Evolutionary conservation across 2,329 filamentous ascomycete genomes (phyloP), one percentile per base, ranked within the genome.

Genomic region (Botrytis sinoallii): DNA sequence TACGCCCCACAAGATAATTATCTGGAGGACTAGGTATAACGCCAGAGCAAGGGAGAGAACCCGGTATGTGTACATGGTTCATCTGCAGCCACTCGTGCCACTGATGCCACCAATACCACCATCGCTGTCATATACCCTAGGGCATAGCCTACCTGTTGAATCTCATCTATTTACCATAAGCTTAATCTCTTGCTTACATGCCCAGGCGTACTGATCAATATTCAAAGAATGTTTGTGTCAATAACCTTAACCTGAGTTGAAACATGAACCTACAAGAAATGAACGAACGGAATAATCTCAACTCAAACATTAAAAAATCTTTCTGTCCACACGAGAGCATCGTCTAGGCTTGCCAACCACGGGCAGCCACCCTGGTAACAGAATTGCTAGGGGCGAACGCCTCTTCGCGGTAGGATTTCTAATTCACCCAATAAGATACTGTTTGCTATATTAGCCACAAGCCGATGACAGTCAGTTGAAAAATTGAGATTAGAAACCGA

Each of bases 1-100:
- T n/a, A 5, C 12, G 46, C 46, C 46, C 40, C 32, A 40, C 46
- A 52, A 40, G 22, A 52, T 40, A n/a, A 52, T 48, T 29, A 38
- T 67, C 25, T 55, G 46, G 65, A 67, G 32, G 65, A 55, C 46
- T 55, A 20, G 65, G 32, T 55, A 67, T 55, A 55, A 67, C 32
- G 32, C 14, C 46, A 29, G 32, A 29, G 65, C 46, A 55, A 48
- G 65, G 46, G 65, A 38, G 48, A 29, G 22, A 55, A 40, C 32
- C 32, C 38, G 35, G 65, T 67, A 9, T 22, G 44, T n/a, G 14
- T 25, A 67, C 65, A 67, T 55, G 65, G 65, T 12, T 55, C 22
- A 40, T 38, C 32, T 40, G 44, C 46, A 67, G 64, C 35, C 64
- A 48, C 29, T 48, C 42, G 63, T 48, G 42, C 42, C 44, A 67